Percentiles rank a stretch among this genome's conserved stretches.
phyloP scores from a whole-genome alignment of 495 filamentous ascomycete species.

The Hypoxylon crocopeplum region DNA sequence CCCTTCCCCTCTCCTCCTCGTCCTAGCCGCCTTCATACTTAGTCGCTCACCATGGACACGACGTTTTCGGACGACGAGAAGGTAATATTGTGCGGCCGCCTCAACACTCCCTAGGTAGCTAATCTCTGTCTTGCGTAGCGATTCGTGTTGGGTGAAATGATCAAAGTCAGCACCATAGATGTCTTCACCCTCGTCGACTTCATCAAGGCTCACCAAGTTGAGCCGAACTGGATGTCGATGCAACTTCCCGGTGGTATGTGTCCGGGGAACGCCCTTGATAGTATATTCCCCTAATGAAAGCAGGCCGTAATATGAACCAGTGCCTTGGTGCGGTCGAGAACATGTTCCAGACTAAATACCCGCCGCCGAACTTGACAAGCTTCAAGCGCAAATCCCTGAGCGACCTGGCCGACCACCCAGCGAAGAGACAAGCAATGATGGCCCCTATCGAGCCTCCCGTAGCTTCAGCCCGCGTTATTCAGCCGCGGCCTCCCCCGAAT shows the following conservation, averaged over 20 bases:
- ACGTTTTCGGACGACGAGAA: slow-evolving; percentile 57
- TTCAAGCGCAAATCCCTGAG: slow-evolving; percentile 54
- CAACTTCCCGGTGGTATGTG: slow-evolving; percentile 56
- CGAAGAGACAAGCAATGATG: slow-evolving; percentile 51
- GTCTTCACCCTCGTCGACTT: slow-evolving; percentile 52
- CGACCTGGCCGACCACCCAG: slow-evolving; percentile 49
- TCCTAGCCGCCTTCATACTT: slow-evolving; percentile 37
- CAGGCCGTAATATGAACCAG: slow-evolving; percentile 58
- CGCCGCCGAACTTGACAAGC: slow-evolving; percentile 44
- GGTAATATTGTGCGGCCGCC: slow-evolving; percentile 41
- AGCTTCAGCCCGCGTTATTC: slow-evolving; percentile 39
- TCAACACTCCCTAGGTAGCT: slow-evolving; percentile 22
- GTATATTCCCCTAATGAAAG: slow-evolving; percentile 36
- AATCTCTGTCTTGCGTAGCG: slow-evolving; percentile 49
- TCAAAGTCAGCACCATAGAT: slow-evolving; percentile 59
- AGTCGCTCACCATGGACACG: slow-evolving; percentile 51
- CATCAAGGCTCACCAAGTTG: slow-evolving; percentile 49
- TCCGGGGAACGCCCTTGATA: slow-evolving; percentile 21
- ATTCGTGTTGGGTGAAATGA: slow-evolving; percentile 61
- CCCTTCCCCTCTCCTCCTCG: slow-evolving; percentile 39
- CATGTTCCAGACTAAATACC: slow-evolving; percentile 50
- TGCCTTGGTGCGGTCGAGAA: slow-evolving; percentile 50
- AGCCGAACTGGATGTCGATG: slow-evolving; percentile 54
- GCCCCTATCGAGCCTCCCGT: slow-evolving; percentile 37
- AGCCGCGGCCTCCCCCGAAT: slow-evolving; percentile 49